Conservation (phyloP, 2,329 filamentous ascomycete genomes). For the Diaporthe sp. region DNA sequence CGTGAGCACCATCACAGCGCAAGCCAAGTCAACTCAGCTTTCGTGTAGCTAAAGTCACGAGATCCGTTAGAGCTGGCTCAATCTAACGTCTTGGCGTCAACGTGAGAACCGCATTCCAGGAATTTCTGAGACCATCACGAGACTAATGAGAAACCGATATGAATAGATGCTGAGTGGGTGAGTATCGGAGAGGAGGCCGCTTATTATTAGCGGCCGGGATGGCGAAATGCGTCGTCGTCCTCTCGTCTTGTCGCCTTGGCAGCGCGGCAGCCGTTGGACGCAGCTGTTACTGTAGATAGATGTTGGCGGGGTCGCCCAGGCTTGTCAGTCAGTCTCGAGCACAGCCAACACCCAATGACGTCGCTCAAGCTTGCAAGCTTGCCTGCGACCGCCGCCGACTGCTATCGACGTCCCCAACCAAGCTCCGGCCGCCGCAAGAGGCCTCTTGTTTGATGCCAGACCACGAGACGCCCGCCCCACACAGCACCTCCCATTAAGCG, state of each 20-base stretch:
- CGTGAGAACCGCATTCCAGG: not conserved
- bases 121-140: not conserved
- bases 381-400: not conserved
- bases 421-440: conserved; percentile 1
- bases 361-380: conserved; percentile 25
- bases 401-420: conserved; percentile 3
- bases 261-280: not conserved
- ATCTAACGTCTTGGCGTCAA: not conserved
- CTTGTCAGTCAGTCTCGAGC: not conserved
- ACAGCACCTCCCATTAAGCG: conserved; percentile 15
- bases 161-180: not conserved
- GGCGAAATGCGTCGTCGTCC: conserved; percentile 13
- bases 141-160: not conserved
- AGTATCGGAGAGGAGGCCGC: not conserved
- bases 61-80: not conserved
- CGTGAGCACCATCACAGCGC: not conserved
- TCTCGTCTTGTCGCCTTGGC: conserved; percentile 7
- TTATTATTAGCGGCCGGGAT: not conserved
- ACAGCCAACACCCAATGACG: conserved; percentile 28
- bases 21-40: not conserved
- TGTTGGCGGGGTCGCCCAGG: conserved; percentile 16
- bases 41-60: not conserved
- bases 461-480: conserved; percentile 21
- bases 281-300: conserved; percentile 16
- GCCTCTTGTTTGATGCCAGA: conserved; percentile 1